A percentile compares a stretch with the other conserved stretches of the same genome.
Conservation (phyloP, 2,329 filamentous ascomycete genomes). For the Aspergillus costaricaensis region DNA sequence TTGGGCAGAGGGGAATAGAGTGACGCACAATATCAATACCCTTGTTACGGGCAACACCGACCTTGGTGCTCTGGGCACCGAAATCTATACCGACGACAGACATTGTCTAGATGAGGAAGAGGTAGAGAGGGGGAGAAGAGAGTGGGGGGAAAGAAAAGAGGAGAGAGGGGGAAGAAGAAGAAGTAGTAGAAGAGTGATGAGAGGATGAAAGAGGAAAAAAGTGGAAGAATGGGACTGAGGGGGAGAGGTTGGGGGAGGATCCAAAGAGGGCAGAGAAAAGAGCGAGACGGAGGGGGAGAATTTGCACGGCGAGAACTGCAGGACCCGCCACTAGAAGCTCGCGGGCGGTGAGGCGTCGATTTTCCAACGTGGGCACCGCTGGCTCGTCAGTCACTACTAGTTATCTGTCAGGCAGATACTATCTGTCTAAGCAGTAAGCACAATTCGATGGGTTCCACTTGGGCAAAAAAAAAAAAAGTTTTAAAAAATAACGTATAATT, state of each 20-base stretch:
- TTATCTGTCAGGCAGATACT: not conserved
- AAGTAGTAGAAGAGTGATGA: slow-evolving; percentile 2
- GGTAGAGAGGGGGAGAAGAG: slow-evolving; percentile 20
- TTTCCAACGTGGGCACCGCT: slow-evolving; percentile 23
- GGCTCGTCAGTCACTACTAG: slow-evolving; percentile 23
- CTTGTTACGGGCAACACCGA: slow-evolving; percentile 96
- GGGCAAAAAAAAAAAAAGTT: not conserved
- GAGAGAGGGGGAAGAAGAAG: slow-evolving; percentile 16
- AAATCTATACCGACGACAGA: slow-evolving; percentile 82
- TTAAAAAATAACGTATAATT: not conserved
- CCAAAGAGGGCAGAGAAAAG: slow-evolving; percentile 16
- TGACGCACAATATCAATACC: slow-evolving; percentile 92
- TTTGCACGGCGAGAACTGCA: slow-evolving; percentile 33
- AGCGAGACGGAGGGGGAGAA: slow-evolving; percentile 36
- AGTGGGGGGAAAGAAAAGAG: slow-evolving; percentile 24
- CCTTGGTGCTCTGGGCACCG: slow-evolving; percentile 93
- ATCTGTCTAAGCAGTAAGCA: not conserved
- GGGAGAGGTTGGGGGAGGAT: slow-evolving; percentile 16
- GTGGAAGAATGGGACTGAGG: slow-evolving; percentile 7
- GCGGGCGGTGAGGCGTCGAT: slow-evolving; percentile 31
- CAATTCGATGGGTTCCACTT: not conserved
- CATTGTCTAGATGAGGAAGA: slow-evolving; percentile 48
- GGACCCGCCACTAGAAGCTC: slow-evolving; percentile 30
- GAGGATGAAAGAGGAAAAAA: slow-evolving; percentile 11
- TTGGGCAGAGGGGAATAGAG: slow-evolving; percentile 22